Evolutionary conservation across 2,329 filamentous ascomycete genomes (phyloP).

Genomic region (Thelonectria discophora): DNA sequence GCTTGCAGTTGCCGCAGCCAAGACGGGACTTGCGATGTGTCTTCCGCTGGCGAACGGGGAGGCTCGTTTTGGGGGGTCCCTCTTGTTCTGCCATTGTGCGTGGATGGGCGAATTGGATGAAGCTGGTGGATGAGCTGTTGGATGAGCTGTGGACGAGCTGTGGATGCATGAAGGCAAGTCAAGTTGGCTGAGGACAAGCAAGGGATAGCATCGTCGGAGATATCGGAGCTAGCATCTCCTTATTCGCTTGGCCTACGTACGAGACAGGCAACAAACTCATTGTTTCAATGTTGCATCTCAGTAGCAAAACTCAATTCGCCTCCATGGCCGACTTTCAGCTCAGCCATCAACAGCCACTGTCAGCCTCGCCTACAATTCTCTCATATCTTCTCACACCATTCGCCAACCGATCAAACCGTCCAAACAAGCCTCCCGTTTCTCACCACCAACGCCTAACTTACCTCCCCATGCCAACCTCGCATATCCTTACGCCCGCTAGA

Average conservation of each 20-base stretch:
- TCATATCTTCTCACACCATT: no score
- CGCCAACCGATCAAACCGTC: no score
- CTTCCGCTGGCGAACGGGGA: constrained; percentile 42
- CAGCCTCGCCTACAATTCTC: no score
- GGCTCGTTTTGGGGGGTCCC: constrained; percentile 1
- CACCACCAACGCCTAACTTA: no score
- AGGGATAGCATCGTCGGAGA: constrained; percentile 2
- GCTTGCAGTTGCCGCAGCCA: constrained; percentile 66
- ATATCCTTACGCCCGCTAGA: no score
- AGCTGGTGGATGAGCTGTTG: not conserved
- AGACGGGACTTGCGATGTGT: constrained; percentile 61
- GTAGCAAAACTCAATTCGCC: no score
- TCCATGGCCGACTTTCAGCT: no score
- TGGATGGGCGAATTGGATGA: not conserved
- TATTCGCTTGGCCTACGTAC: not conserved
- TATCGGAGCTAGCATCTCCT: constrained; percentile 4
- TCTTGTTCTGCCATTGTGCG: constrained; percentile 18
- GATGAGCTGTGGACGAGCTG: not conserved
- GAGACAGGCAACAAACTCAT: no score
- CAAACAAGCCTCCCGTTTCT: no score
- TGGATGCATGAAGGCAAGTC: not conserved
- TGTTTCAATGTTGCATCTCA: no score
- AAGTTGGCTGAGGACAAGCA: not conserved
- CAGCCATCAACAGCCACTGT: no score
- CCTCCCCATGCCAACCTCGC: no score